A percentile compares a stretch with the other conserved stretches of the same genome.
Evolutionary conservation across 495 filamentous ascomycete species (phyloP).

Genomic region (Lichenothelia convexa): DNA sequence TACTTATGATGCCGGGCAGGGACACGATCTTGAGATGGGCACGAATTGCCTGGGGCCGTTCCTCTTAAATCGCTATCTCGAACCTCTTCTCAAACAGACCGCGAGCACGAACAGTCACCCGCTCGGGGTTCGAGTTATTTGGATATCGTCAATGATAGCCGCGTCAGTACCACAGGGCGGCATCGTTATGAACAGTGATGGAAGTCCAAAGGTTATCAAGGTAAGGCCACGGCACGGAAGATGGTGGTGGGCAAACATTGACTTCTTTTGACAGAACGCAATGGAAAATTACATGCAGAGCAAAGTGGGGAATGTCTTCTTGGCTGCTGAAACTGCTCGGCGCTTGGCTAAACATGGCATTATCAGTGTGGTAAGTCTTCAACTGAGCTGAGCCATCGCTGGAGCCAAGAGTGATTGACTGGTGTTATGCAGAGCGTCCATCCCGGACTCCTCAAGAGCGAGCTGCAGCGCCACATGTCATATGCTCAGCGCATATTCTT

Average conservation of each 20-base stretch:
- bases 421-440: too few species aligned
- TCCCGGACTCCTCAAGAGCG: slow-evolving; percentile 21
- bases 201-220: slow-evolving; percentile 11
- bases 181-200: slow-evolving; percentile 12
- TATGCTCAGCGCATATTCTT: too few species aligned
- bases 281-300: slow-evolving; percentile 26
- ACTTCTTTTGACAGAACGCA: too few species aligned
- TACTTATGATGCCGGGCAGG: slow-evolving; percentile 10
- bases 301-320: slow-evolving; percentile 26
- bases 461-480: slow-evolving; percentile 14
- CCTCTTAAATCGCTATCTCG: slow-evolving; percentile 28
- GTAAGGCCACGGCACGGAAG: slow-evolving; percentile 1
- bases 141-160: slow-evolving; percentile 17
- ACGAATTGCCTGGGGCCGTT: slow-evolving; percentile 32
- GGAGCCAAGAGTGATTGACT: too few species aligned
- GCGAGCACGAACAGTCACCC: slow-evolving; percentile 9
- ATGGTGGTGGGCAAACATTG: too few species aligned
- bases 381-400: too few species aligned
- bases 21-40: slow-evolving; percentile 28
- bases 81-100: slow-evolving; percentile 25
- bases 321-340: slow-evolving; percentile 21
- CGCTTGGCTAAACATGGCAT: slow-evolving; percentile 18
- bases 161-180: slow-evolving; percentile 11
- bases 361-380: slow-evolving; percentile 11
- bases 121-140: slow-evolving; percentile 24